phyloP scores from a whole-genome alignment of 2,329 filamentous ascomycete species.

The Phaeosphaeria sp. region DNA sequence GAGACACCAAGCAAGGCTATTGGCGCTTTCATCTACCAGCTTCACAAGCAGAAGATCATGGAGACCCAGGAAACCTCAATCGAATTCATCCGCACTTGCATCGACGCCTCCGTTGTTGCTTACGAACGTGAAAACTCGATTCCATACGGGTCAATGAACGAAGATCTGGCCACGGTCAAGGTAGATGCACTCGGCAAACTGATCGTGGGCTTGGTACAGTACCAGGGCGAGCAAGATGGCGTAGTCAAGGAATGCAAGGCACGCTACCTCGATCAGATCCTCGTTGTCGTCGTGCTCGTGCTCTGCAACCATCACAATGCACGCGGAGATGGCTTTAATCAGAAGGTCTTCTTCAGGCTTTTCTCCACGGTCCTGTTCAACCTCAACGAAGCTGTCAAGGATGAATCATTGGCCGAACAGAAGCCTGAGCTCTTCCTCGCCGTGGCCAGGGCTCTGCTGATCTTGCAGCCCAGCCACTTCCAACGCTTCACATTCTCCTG shows the following conservation, averaged over 20 bases:
- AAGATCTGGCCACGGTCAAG: slow-evolving; percentile 67
- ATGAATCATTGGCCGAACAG: slow-evolving; percentile 55
- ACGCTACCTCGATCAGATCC: slow-evolving; percentile 76
- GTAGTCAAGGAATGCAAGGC: slow-evolving; percentile 69
- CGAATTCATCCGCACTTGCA: slow-evolving; percentile 78
- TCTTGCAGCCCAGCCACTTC: slow-evolving; percentile 77
- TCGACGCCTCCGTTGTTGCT: slow-evolving; percentile 79
- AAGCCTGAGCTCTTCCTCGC: slow-evolving; percentile 73
- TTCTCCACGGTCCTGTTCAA: slow-evolving; percentile 85
- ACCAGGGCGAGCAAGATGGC: slow-evolving; percentile 67
- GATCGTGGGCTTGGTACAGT: slow-evolving; percentile 75
- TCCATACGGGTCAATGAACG: slow-evolving; percentile 62
- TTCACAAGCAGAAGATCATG: slow-evolving; percentile 77
- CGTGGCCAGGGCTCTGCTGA: slow-evolving; percentile 74
- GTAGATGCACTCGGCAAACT: slow-evolving; percentile 86
- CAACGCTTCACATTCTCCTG: slow-evolving; percentile 87
- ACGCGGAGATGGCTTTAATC: slow-evolving; percentile 81
- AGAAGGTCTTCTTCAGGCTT: slow-evolving; percentile 89
- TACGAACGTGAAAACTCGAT: slow-evolving; percentile 75
- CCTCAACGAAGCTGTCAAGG: slow-evolving; percentile 66
- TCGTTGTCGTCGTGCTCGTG: slow-evolving; percentile 80
- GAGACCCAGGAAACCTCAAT: slow-evolving; percentile 77
- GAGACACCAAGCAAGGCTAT: slow-evolving; percentile 75
- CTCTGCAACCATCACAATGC: slow-evolving; percentile 85
- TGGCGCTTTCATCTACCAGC: slow-evolving; percentile 80